phyloP scores from a whole-genome alignment of 2,329 filamentous ascomycete species.

The Dothiorella sarmentorum region DNA sequence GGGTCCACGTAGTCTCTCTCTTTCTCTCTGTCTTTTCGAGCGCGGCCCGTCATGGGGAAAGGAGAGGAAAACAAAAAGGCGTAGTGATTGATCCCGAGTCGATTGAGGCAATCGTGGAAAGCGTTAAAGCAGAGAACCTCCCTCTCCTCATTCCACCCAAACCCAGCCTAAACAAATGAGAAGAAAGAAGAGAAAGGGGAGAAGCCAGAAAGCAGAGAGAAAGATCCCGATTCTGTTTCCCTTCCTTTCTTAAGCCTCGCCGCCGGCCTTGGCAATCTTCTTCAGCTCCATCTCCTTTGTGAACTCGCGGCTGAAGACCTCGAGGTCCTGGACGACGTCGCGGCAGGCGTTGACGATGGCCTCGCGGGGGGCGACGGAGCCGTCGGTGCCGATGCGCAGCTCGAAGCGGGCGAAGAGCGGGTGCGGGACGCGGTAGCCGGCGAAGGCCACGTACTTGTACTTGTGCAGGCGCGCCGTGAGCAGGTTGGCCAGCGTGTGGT shows the following conservation, averaged over 20 bases:
- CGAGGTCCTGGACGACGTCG: conserved; percentile 77
- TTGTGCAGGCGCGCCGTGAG: conserved; percentile 81
- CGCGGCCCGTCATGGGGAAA: too few relatives aligned
- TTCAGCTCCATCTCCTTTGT: conserved; percentile 88
- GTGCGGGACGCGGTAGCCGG: conserved; percentile 74
- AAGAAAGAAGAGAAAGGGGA: neutral
- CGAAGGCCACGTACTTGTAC: conserved; percentile 79
- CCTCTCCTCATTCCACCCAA: too few relatives aligned
- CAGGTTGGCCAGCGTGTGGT: conserved; percentile 92
- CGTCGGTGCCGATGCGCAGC: conserved; percentile 89
- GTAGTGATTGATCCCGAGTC: too few relatives aligned
- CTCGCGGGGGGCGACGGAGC: conserved; percentile 81
- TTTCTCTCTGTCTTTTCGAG: too few relatives aligned
- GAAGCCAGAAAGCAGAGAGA: too few relatives aligned
- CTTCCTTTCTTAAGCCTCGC: conserved; percentile 8
- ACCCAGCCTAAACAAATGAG: too few relatives aligned
- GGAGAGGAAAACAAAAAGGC: too few relatives aligned
- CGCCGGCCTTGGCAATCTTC: conserved; percentile 60
- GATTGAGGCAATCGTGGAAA: too few relatives aligned
- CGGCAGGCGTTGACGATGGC: conserved; percentile 77
- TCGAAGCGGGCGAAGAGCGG: conserved; percentile 51
- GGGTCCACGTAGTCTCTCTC: too few relatives aligned
- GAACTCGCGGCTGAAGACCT: conserved; percentile 79
- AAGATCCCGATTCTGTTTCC: neutral
- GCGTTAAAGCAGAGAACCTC: too few relatives aligned